phyloP scores from a whole-genome alignment of 306 rosid genomes.

The Glycine latifolia region DNA sequence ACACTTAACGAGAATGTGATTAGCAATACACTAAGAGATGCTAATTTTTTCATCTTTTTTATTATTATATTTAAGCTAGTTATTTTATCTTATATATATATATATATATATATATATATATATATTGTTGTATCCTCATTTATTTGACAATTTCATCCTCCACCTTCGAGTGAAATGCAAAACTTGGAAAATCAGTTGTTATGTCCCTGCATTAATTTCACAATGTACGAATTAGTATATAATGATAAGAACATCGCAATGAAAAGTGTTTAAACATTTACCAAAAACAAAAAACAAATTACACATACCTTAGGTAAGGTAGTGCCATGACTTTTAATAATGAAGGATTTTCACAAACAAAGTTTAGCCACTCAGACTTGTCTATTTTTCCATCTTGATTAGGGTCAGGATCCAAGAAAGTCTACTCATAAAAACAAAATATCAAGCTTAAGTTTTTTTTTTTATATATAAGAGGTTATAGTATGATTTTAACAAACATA shows the following conservation, averaged over 20 bases:
- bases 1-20: background rate
- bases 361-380: background rate
- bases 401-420: constrained; percentile 85
- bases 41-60: too few species aligned
- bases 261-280: too few species aligned
- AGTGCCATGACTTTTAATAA: too few species aligned
- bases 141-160: constrained; percentile 81
- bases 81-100: too few species aligned
- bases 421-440: constrained; percentile 59
- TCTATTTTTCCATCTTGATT: constrained; percentile 94
- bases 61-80: too few species aligned
- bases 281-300: too few species aligned
- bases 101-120: too few species aligned
- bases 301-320: too few species aligned
- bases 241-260: background rate
- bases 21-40: background rate
- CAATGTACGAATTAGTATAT: background rate
- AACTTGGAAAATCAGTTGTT: constrained; percentile 90
- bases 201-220: constrained; percentile 75
- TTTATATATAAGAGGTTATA: too few species aligned
- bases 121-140: background rate
- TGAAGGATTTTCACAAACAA: too few species aligned
- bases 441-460: background rate
- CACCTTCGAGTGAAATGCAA: constrained; percentile 82
- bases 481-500: background rate